Percentiles rank a stretch among this genome's conserved stretches.
Evolutionary conservation across 306 rosid species (phyloP).

Genomic region (Castanea mollissima): DNA sequence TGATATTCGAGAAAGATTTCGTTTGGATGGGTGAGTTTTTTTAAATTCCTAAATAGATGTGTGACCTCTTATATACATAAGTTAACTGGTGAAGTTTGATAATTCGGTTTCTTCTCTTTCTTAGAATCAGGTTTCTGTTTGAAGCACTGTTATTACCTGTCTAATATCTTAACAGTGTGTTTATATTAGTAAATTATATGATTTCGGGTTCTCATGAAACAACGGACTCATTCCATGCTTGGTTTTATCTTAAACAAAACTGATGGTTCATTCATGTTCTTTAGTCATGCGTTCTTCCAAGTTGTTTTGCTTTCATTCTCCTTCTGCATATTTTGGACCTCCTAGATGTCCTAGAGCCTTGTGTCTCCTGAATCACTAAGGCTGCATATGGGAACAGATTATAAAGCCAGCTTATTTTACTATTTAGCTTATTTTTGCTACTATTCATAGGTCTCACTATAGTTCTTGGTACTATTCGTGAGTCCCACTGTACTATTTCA

Average conservation of each 20-base stretch:
- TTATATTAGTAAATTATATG: constrained; percentile 7
- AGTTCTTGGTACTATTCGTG: too few relatives aligned
- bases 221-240: background rate
- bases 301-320: constrained; percentile 4
- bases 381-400: too few relatives aligned
- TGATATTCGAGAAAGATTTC: constrained; percentile 91
- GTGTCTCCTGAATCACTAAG: background rate
- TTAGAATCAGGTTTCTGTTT: background rate
- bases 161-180: background rate
- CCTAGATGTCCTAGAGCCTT: constrained; percentile 7
- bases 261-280: background rate
- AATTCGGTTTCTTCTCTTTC: background rate
- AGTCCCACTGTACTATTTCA: too few relatives aligned
- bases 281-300: constrained; percentile 1
- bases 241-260: constrained; percentile 3
- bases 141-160: background rate
- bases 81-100: constrained; percentile 15
- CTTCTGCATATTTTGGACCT: constrained; percentile 5
- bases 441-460: too few relatives aligned
- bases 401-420: too few relatives aligned
- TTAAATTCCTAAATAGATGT: constrained; percentile 3
- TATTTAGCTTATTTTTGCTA: too few relatives aligned
- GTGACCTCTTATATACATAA: constrained; percentile 7
- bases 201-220: constrained; percentile 6
- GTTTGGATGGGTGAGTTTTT: constrained; percentile 79